These are phyloP conservation scores for Cryphonectria radicalis DNA, from an alignment of 2,329 filamentous ascomycete species.

Conservation along the genomic window DNA sequence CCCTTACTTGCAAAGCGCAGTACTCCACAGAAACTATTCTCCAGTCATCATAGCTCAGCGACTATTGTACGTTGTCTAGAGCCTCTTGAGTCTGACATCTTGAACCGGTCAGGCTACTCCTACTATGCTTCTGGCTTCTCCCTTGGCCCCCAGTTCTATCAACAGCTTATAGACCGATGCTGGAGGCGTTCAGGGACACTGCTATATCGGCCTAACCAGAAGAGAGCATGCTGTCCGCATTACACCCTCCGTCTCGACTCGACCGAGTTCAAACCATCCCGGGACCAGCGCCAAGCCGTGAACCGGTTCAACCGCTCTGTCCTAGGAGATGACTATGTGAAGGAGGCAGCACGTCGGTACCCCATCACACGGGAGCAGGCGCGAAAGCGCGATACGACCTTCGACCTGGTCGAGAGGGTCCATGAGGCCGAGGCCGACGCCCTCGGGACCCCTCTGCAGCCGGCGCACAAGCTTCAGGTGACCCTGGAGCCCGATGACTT, in stretches of 20 bases:
- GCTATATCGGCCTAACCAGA: constrained; percentile 79
- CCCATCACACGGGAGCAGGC: constrained; percentile 70
- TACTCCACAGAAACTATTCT: background rate
- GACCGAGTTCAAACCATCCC: constrained; percentile 64
- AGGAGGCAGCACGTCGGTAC: constrained; percentile 65
- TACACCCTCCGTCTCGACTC: constrained; percentile 80
- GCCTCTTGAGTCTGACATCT: constrained; percentile 16
- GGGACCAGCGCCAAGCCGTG: constrained; percentile 74
- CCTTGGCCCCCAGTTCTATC: constrained; percentile 70
- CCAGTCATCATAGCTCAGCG: background rate
- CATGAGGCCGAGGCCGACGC: constrained; percentile 68
- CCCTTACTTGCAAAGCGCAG: background rate
- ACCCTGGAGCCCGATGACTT: constrained; percentile 72
- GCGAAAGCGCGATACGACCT: constrained; percentile 67
- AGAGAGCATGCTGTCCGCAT: constrained; percentile 86
- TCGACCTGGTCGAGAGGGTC: constrained; percentile 67
- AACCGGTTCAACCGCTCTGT: constrained; percentile 75
- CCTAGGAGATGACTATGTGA: constrained; percentile 68
- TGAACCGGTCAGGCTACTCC: constrained; percentile 61
- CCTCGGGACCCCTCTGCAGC: constrained; percentile 62
- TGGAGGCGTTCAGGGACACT: constrained; percentile 76
- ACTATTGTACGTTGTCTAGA: no score
- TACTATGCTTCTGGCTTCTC: constrained; percentile 70
- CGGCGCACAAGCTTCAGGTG: constrained; percentile 70
- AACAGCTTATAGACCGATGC: constrained; percentile 72